Percentiles rank a stretch among this genome's conserved stretches.
Evolutionary conservation across 345 rosid species (phyloP).

Genomic region (Sonneratia caseolaris): DNA sequence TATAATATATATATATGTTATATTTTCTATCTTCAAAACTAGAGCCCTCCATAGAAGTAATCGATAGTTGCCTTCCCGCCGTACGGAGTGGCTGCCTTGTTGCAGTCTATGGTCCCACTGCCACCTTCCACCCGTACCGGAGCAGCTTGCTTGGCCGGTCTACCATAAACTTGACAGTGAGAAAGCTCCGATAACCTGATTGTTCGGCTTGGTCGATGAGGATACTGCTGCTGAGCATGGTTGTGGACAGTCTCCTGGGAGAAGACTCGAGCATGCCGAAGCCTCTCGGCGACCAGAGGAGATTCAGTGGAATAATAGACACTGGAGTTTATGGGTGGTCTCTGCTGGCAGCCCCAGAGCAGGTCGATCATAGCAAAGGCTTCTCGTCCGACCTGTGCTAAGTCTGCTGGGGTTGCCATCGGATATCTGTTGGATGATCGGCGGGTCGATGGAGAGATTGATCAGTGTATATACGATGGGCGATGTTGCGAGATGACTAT

Average conservation of each 20-base stretch:
- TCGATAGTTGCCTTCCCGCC: background rate
- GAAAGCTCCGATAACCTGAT: background rate
- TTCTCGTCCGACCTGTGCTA: background rate
- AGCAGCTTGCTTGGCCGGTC: background rate
- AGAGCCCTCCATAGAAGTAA: background rate
- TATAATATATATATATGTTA: background rate
- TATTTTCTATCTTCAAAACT: background rate
- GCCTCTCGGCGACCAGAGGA: constrained; percentile 5
- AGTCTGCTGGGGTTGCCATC: constrained; percentile 2
- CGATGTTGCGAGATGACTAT: background rate
- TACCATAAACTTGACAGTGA: background rate
- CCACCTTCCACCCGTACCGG: background rate
- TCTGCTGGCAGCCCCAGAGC: background rate
- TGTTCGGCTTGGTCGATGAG: constrained; percentile 2
- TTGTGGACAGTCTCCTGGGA: background rate
- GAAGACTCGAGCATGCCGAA: background rate
- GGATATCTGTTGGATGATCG: background rate
- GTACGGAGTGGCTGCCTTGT: background rate
- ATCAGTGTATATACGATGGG: too few species aligned
- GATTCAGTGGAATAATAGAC: background rate
- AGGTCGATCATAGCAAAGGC: background rate
- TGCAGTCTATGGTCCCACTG: background rate
- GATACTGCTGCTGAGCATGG: background rate
- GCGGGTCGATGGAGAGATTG: too few species aligned
- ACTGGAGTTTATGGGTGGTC: background rate